Evolutionary conservation across 2,329 filamentous ascomycete species (phyloP), one percentile per base, ranked within the genome.

Genomic region (Paraphoma sp.): DNA sequence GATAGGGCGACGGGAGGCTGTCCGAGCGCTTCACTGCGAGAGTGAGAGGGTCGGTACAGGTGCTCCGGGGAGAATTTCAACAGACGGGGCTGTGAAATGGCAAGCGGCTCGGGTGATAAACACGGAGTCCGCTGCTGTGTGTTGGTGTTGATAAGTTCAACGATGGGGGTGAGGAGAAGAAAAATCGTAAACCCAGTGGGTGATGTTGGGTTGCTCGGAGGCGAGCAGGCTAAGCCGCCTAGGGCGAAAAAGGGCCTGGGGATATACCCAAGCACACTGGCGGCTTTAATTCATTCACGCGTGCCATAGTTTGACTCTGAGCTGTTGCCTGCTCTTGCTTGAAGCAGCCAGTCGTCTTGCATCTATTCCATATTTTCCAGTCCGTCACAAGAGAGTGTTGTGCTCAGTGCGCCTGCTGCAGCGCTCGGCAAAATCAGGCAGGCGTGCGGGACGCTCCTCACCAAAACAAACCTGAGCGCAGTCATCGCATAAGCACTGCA

Each of bases 31-130:
- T 70, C 71, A 74, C 68, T 62, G 60, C 52, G 49, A 56, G 51
- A 59, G 66, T 67, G 68, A 73, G 67, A 61, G 61, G 59, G 67
- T 67, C 63, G 65, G 54, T 67, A 67, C 67, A 69, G 68, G 72
- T 64, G 67, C 68, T 69, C 63, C 64, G 56, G 57, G 60, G 64
- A 53, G 59, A 65, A 75, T 74, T 75, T 76, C 75, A 65, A 75
- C 71, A 75, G 73, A 71, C 60, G 59, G 53, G 62, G 65, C 70
- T 74, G 70, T 71, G 75, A 77, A 76, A 72, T 72, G 64, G 69
- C 72, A 68, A 71, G 73, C 71, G 74, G 64, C 73, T 73, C 70
- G 55, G 59, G 66, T 68, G 63, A 66, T 53, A 43, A 53, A 55
- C 63, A 69, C 63, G 62, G 64, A 69, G 70, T 59, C 68, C 69